A percentile compares a stretch with the other conserved stretches of the same genome.
phyloP scores from a whole-genome alignment of 352 stramenopile species.

The Phytophthora nicotianae region DNA sequence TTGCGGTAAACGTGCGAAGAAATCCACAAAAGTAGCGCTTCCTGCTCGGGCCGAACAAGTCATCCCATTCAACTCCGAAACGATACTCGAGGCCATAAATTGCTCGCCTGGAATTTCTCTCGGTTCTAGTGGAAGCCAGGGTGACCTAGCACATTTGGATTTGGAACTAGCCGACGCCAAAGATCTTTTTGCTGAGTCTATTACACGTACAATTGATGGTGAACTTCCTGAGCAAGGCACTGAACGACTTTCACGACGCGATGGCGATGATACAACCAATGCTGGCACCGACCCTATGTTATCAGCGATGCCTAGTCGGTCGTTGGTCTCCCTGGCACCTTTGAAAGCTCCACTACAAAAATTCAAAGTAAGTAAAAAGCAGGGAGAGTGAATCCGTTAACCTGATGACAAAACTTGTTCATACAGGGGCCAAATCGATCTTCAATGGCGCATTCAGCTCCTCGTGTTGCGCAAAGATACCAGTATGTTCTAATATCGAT shows the following conservation, averaged over 20 bases:
- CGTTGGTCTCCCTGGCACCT: conserved; percentile 6
- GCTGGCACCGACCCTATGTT: not conserved
- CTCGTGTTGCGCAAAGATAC: conserved; percentile 32
- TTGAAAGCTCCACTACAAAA: conserved; percentile 12
- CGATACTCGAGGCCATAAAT: conserved; percentile 22
- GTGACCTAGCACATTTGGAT: conserved; percentile 9
- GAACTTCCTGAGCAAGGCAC: conserved; percentile 2
- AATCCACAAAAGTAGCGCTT: not conserved
- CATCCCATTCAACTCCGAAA: conserved; percentile 25
- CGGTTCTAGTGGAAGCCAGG: conserved; percentile 1
- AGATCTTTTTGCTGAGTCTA: conserved; percentile 10
- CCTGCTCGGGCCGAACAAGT: not conserved
- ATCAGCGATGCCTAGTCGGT: conserved; percentile 1
- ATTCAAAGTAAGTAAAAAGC: conserved; percentile 8
- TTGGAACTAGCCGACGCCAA: conserved; percentile 26
- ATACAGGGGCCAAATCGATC: conserved; percentile 15
- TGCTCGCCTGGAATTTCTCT: not conserved
- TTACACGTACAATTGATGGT: not conserved
- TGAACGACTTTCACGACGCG: not conserved
- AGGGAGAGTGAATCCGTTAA: not conserved
- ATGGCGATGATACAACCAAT: not conserved
- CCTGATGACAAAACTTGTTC: not conserved
- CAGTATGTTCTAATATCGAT: conserved; percentile 10
- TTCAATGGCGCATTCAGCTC: conserved; percentile 1
- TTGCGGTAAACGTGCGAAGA: conserved; percentile 7